Evolutionary conservation across 2,329 filamentous ascomycete genomes (phyloP).

Genomic region (Fusarium sp.): DNA sequence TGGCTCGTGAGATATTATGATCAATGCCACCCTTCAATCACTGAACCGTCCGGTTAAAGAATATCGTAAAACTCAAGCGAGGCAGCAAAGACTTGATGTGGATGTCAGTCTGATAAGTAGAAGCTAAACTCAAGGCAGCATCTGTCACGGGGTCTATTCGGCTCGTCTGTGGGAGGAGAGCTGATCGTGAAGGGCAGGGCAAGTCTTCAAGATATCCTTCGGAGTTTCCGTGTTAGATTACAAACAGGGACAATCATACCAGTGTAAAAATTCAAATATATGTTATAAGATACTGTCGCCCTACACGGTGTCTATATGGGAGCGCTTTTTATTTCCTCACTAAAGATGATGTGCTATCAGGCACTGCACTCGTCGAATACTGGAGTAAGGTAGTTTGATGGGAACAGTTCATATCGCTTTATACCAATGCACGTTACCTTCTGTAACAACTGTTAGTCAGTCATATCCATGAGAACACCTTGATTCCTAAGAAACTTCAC

Average conservation of each 20-base stretch:
- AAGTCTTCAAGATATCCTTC: neutral
- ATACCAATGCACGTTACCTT: no score
- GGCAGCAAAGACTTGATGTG: neutral
- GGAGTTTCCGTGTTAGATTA: neutral
- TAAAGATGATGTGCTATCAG: neutral
- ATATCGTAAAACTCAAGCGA: neutral
- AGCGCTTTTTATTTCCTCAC: neutral
- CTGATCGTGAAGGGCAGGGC: neutral
- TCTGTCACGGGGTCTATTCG: constrained; percentile 14
- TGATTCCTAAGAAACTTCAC: neutral
- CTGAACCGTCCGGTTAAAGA: neutral
- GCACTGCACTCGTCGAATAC: no score
- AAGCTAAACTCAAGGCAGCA: constrained; percentile 12
- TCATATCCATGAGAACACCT: no score
- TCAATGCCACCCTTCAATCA: neutral
- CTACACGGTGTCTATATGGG: neutral
- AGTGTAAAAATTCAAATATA: neutral
- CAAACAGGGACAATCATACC: no score
- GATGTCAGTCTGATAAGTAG: constrained; percentile 5
- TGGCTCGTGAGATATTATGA: neutral
- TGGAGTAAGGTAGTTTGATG: no score
- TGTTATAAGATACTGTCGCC: neutral
- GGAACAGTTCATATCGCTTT: no score
- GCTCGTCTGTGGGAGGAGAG: neutral
- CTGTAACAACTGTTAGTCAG: no score